These are phyloP conservation scores for Trichoderma pleuroti DNA, from an alignment of 2,329 filamentous ascomycete genomes.

Conservation along the genomic window DNA sequence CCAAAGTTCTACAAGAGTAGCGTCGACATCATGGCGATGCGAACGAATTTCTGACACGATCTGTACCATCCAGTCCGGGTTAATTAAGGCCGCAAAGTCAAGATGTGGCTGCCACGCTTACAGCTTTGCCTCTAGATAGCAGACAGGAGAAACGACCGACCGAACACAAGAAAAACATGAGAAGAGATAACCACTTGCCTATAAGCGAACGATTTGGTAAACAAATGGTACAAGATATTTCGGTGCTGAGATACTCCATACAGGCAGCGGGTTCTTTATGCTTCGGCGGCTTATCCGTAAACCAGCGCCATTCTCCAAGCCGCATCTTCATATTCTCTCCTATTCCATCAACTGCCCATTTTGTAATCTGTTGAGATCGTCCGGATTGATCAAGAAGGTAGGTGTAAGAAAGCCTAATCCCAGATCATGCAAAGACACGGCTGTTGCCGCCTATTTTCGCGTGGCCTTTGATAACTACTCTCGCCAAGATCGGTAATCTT, in stretches of 20 bases:
- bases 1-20: neutral
- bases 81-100: neutral
- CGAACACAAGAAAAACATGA: neutral
- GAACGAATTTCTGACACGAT: neutral
- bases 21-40: neutral
- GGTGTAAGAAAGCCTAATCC: neutral
- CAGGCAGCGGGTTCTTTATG: neutral
- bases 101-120: no score
- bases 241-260: neutral
- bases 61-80: neutral
- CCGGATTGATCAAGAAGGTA: neutral
- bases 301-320: neutral
- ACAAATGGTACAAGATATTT: no score
- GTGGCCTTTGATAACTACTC: neutral
- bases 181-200: neutral
- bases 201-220: no score
- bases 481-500: neutral
- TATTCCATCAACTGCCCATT: neutral
- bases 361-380: neutral
- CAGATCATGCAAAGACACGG: neutral
- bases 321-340: neutral
- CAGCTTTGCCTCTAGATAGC: neutral
- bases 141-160: neutral
- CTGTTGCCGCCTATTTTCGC: neutral
- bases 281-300: neutral